phyloP scores from a whole-genome alignment of 768 basidiomycete species.

The Rhodotorula kratochvilovae region DNA sequence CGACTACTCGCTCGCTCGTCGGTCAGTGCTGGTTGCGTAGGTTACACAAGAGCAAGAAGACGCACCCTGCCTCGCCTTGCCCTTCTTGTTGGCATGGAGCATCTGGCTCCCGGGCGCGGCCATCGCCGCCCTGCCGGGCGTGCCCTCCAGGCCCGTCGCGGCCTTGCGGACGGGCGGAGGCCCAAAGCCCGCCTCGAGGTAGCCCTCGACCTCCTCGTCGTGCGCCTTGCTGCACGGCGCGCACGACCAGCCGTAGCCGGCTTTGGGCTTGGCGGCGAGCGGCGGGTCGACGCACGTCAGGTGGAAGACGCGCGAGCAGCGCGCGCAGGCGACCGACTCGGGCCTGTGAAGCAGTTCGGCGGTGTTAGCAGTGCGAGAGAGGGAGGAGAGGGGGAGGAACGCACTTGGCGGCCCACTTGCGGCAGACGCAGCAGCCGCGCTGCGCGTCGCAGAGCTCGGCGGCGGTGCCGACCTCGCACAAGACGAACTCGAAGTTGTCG shows the following conservation, averaged over 20 bases:
- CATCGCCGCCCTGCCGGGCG: no score
- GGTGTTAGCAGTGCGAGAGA: no score
- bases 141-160: neutral
- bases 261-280: conserved; percentile 79
- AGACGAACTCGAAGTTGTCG: conserved; percentile 85
- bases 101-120: neutral
- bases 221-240: conserved; percentile 83
- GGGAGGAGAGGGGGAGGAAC: conserved; percentile 38
- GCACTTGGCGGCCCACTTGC: conserved; percentile 82
- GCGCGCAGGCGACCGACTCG: conserved; percentile 82
- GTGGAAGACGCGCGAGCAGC: conserved; percentile 90
- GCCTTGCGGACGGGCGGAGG: conserved; percentile 23
- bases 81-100: conserved; percentile 11
- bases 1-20: neutral
- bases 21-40: no score
- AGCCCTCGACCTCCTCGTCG: conserved; percentile 53
- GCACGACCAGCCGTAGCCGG: conserved; percentile 97
- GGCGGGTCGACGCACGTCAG: conserved; percentile 93
- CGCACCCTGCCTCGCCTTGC: conserved; percentile 28
- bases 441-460: conserved; percentile 81
- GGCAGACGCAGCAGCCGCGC: conserved; percentile 79
- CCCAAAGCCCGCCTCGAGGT: conserved; percentile 33
- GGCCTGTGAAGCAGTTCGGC: conserved; percentile 39
- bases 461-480: conserved; percentile 88
- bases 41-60: no score